phyloP scores from a whole-genome alignment of 257 asterid genomes.

The Nicotiana noctiflora region DNA sequence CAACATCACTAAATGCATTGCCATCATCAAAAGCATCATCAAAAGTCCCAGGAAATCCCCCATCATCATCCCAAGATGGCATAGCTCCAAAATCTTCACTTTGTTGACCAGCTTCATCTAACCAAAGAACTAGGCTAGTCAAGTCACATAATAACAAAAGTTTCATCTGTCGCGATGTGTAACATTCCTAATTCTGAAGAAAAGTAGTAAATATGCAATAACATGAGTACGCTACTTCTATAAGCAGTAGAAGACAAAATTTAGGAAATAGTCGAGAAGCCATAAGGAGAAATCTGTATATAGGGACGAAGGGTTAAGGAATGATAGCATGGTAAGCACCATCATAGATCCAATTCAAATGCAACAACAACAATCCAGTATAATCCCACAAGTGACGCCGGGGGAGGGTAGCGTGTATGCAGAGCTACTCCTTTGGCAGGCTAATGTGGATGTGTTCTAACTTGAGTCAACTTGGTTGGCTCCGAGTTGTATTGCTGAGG shows the following conservation, averaged over 20 bases:
- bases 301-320: neutral
- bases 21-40: constrained; percentile 58
- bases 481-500: too few species aligned
- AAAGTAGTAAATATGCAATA: neutral
- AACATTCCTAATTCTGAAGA: neutral
- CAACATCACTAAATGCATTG: constrained; percentile 47
- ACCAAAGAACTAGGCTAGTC: constrained; percentile 15
- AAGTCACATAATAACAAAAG: neutral
- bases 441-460: too few species aligned
- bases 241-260: neutral
- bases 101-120: constrained; percentile 48
- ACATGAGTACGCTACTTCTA: neutral
- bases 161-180: neutral
- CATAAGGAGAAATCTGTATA: neutral
- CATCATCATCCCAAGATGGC: constrained; percentile 65
- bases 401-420: too few species aligned
- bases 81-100: constrained; percentile 48
- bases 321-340: neutral
- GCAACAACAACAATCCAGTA: too few species aligned
- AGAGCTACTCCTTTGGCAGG: too few species aligned
- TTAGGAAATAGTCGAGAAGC: neutral
- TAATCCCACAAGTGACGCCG: too few species aligned
- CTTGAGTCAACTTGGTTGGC: too few species aligned
- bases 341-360: neutral
- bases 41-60: constrained; percentile 45